These are phyloP conservation scores for Discostella stelligeroides DNA, from an alignment of 108 stramenopile genomes.

Conservation along the genomic window DNA sequence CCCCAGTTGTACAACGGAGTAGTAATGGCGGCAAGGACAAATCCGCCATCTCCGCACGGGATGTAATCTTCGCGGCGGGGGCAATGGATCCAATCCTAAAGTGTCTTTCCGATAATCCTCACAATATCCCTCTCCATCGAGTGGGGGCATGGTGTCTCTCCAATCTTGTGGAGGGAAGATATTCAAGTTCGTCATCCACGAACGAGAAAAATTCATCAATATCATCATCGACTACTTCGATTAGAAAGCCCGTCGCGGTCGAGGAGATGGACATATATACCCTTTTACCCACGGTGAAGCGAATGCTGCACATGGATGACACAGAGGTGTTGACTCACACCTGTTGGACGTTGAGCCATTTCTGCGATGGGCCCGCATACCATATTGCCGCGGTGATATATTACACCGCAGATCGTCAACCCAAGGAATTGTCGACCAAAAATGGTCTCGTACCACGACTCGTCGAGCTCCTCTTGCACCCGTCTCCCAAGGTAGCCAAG, in stretches of 20 bases:
- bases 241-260: constrained; percentile 53
- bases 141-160: constrained; percentile 84
- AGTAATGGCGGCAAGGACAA: constrained; percentile 11
- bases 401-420: constrained; percentile 18
- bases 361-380: constrained; percentile 93
- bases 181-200: constrained; percentile 20
- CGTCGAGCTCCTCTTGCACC: constrained; percentile 87
- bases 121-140: constrained; percentile 71
- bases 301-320: constrained; percentile 83
- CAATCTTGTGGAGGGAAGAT: constrained; percentile 67
- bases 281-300: constrained; percentile 80
- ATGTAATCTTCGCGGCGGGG: constrained; percentile 85
- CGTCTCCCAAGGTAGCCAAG: constrained; percentile 91
- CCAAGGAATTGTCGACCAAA: constrained; percentile 22
- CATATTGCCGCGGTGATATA: constrained; percentile 93
- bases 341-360: constrained; percentile 93
- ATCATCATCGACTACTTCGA: constrained; percentile 19
- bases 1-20: neutral
- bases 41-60: constrained; percentile 61
- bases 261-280: constrained; percentile 84
- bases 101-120: constrained; percentile 65
- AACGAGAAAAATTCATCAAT: constrained; percentile 20
- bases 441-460: constrained; percentile 88
- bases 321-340: constrained; percentile 92
- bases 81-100: constrained; percentile 71